These are phyloP conservation scores for Cystoisospora suis DNA, from an alignment of 169 alveolate genomes.

Conservation along the genomic window DNA sequence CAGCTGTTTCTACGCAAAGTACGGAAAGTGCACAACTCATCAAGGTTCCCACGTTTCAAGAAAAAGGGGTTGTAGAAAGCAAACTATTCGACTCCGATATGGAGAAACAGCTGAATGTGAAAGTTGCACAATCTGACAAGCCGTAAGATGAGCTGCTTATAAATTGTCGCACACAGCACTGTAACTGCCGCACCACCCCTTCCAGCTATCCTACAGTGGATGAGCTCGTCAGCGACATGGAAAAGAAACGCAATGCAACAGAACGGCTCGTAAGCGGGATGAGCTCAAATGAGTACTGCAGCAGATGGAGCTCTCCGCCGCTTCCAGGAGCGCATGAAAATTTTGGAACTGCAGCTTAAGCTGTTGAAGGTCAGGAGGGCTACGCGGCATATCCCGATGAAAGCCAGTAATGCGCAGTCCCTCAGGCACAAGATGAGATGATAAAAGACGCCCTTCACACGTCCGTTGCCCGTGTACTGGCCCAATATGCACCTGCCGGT, in stretches of 20 bases:
- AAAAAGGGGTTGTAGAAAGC: not conserved
- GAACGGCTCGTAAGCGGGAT: constrained; percentile 58
- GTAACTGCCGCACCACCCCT: not conserved
- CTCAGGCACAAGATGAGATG: constrained; percentile 67
- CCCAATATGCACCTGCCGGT: constrained; percentile 65
- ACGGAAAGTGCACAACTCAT: not conserved
- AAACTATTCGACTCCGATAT: not conserved
- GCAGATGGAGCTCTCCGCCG: too few species aligned
- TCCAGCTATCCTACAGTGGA: constrained; percentile 68
- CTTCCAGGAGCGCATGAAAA: constrained; percentile 62
- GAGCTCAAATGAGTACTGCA: too few species aligned
- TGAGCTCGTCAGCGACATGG: constrained; percentile 68
- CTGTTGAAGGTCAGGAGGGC: constrained; percentile 39
- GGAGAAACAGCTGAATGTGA: constrained; percentile 62
- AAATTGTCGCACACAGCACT: not conserved
- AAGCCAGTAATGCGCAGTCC: not conserved
- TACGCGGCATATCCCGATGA: not conserved
- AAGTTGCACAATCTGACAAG: constrained; percentile 59
- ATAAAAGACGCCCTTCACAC: constrained; percentile 65
- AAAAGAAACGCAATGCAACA: constrained; percentile 66
- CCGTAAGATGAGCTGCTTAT: constrained; percentile 20
- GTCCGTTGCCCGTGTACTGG: constrained; percentile 60
- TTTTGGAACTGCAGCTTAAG: constrained; percentile 59
- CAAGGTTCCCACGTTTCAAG: too few species aligned
- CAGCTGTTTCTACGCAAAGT: not conserved